A percentile compares a stretch with the other conserved stretches of the same genome.
Conservation (phyloP, 495 filamentous ascomycete species). For the Massariosphaeria phaeospora region DNA sequence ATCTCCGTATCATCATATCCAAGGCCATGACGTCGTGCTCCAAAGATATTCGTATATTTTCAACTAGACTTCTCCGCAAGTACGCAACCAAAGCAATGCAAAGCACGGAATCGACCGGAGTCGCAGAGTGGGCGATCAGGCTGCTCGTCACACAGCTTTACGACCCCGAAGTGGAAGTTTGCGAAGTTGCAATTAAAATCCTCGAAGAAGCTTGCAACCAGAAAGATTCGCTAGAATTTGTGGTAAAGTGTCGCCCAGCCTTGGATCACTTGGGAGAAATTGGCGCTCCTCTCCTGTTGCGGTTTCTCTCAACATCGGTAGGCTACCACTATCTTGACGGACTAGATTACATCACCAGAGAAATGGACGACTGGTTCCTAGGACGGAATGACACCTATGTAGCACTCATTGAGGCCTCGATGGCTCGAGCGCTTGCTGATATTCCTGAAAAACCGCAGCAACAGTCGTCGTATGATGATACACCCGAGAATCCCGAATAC, state of each 20-base stretch:
- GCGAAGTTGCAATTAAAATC: slow-evolving; percentile 91
- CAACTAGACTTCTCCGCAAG: slow-evolving; percentile 76
- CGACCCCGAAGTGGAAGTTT: slow-evolving; percentile 93
- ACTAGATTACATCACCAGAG: slow-evolving; percentile 94
- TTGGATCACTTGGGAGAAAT: slow-evolving; percentile 96
- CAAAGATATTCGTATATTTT: slow-evolving; percentile 83
- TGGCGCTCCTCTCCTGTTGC: slow-evolving; percentile 84
- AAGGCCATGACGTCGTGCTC: slow-evolving; percentile 88
- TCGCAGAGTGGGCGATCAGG: slow-evolving; percentile 89
- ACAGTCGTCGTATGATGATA: slow-evolving; percentile 44
- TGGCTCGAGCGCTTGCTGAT: slow-evolving; percentile 81
- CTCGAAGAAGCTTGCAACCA: slow-evolving; percentile 95
- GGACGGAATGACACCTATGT: slow-evolving; percentile 95
- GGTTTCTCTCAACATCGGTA: slow-evolving; percentile 90
- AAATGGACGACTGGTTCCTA: slow-evolving; percentile 99
- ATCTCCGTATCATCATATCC: slow-evolving; percentile 84
- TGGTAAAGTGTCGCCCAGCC: slow-evolving; percentile 92
- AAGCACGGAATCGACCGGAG: slow-evolving; percentile 24
- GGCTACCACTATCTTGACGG: slow-evolving; percentile 97
- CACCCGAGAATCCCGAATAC: slow-evolving; percentile 55
- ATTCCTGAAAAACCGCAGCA: slow-evolving; percentile 47
- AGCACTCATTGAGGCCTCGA: slow-evolving; percentile 84
- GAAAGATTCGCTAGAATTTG: slow-evolving; percentile 82
- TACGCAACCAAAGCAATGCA: slow-evolving; percentile 56
- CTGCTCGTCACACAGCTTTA: slow-evolving; percentile 95